These are phyloP conservation scores for Niebla homalea DNA, from an alignment of 495 filamentous ascomycete genomes.

Conservation along the genomic window DNA sequence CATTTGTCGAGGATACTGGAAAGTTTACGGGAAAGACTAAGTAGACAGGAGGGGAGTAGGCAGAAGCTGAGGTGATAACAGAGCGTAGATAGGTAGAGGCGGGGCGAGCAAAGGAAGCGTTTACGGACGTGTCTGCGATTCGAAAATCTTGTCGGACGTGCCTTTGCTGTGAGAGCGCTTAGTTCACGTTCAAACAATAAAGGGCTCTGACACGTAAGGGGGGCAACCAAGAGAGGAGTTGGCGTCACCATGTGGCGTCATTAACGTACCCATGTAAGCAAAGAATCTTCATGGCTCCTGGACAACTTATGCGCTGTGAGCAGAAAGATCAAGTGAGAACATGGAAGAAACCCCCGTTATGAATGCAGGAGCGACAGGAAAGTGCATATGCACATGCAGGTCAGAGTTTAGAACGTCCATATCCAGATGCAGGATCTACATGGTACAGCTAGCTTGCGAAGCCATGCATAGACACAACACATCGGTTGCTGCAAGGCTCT, in stretches of 20 bases:
- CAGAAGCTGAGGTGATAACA: too few species aligned
- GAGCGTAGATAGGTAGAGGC: constrained; percentile 1
- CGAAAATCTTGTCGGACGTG: constrained; percentile 42
- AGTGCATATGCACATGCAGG: not conserved
- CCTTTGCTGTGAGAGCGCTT: constrained; percentile 26
- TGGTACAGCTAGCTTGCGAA: not conserved
- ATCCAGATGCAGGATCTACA: not conserved
- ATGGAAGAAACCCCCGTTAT: not conserved
- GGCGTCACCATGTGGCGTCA: not conserved
- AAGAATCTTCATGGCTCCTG: constrained; percentile 37
- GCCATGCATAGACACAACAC: too few species aligned
- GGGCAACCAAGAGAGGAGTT: not conserved
- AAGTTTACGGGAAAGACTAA: too few species aligned
- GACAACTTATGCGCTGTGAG: not conserved
- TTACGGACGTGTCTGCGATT: constrained; percentile 40
- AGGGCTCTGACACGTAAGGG: not conserved
- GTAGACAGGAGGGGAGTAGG: too few species aligned
- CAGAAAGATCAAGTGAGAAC: not conserved
- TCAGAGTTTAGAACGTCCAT: too few species aligned
- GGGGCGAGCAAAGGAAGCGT: constrained; percentile 8
- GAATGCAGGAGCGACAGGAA: not conserved
- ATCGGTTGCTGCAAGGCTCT: not conserved
- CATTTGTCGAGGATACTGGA: too few species aligned
- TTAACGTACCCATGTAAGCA: constrained; percentile 39
- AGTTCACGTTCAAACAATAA: not conserved